These are phyloP conservation scores for Helotiales sp. DNA, from an alignment of 2,329 filamentous ascomycete genomes.

Conservation along the genomic window DNA sequence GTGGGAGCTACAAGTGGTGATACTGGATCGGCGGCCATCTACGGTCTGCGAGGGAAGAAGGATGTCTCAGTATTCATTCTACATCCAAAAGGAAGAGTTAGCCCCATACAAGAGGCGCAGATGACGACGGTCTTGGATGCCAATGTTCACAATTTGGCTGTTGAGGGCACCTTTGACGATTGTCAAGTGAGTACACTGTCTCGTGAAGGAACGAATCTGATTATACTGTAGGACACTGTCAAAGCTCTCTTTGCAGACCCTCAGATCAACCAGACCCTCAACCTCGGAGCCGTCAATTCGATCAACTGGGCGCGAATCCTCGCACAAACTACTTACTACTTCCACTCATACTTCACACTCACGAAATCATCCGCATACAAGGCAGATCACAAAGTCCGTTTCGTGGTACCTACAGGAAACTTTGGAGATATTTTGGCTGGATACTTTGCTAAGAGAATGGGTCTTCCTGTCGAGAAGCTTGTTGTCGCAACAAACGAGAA, in stretches of 20 bases:
- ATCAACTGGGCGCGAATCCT: slow-evolving; percentile 97
- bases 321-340: slow-evolving; percentile 97
- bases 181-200: slow-evolving; percentile 68
- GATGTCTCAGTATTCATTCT: slow-evolving; percentile 97
- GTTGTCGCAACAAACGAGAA: slow-evolving; percentile 97
- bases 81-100: slow-evolving; percentile 88
- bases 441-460: slow-evolving; percentile 91
- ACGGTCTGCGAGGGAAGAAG: slow-evolving; percentile 92
- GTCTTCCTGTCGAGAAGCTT: slow-evolving; percentile 84
- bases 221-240: slow-evolving; percentile 72
- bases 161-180: slow-evolving; percentile 92
- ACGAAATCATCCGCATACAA: slow-evolving; percentile 64
- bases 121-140: slow-evolving; percentile 93
- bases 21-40: slow-evolving; percentile 94
- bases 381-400: slow-evolving; percentile 73
- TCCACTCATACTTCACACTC: slow-evolving; percentile 89
- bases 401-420: slow-evolving; percentile 93
- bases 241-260: slow-evolving; percentile 90
- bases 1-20: slow-evolving; percentile 87
- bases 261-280: slow-evolving; percentile 79
- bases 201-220: slow-evolving; percentile 21
- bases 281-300: slow-evolving; percentile 91
- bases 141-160: slow-evolving; percentile 91
- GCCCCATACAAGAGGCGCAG: slow-evolving; percentile 91
- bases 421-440: slow-evolving; percentile 94